These are phyloP conservation scores for Botrytis tulipae DNA, from an alignment of 2,329 filamentous ascomycete species.

Conservation along the genomic window DNA sequence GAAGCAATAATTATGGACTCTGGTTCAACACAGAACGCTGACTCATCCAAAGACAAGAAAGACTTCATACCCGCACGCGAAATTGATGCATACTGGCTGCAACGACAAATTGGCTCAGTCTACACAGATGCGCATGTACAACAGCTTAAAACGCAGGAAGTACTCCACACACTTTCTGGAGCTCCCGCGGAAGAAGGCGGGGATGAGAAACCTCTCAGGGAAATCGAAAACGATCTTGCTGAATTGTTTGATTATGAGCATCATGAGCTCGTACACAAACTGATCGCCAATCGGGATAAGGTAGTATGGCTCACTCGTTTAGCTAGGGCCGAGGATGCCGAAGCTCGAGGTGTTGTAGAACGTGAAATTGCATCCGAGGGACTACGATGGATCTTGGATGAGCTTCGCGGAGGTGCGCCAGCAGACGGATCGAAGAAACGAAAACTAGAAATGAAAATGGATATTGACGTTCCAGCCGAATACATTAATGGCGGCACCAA, in stretches of 20 bases:
- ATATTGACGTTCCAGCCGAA: slow-evolving; percentile 72
- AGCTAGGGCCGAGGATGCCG: slow-evolving; percentile 76
- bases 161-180: slow-evolving; percentile 78
- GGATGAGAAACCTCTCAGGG: slow-evolving; percentile 80
- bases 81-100: slow-evolving; percentile 96
- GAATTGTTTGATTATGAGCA: slow-evolving; percentile 97
- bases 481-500: slow-evolving; percentile 51
- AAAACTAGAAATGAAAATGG: slow-evolving; percentile 91
- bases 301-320: slow-evolving; percentile 93
- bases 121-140: slow-evolving; percentile 92
- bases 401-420: slow-evolving; percentile 72
- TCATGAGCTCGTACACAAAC: slow-evolving; percentile 84
- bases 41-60: slow-evolving; percentile 47
- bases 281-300: slow-evolving; percentile 90
- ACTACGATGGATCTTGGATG: slow-evolving; percentile 80
- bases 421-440: slow-evolving; percentile 55
- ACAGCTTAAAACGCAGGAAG: slow-evolving; percentile 85
- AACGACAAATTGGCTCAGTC: slow-evolving; percentile 82
- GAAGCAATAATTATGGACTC: slow-evolving; percentile 85
- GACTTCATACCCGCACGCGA: slow-evolving; percentile 76
- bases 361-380: slow-evolving; percentile 90
- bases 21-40: slow-evolving; percentile 49
- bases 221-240: slow-evolving; percentile 98
- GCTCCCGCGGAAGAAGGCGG: slow-evolving; percentile 71
- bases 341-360: slow-evolving; percentile 74